Conservation (phyloP, 768 basidiomycete genomes). For the Coprinellus micaceus region DNA sequence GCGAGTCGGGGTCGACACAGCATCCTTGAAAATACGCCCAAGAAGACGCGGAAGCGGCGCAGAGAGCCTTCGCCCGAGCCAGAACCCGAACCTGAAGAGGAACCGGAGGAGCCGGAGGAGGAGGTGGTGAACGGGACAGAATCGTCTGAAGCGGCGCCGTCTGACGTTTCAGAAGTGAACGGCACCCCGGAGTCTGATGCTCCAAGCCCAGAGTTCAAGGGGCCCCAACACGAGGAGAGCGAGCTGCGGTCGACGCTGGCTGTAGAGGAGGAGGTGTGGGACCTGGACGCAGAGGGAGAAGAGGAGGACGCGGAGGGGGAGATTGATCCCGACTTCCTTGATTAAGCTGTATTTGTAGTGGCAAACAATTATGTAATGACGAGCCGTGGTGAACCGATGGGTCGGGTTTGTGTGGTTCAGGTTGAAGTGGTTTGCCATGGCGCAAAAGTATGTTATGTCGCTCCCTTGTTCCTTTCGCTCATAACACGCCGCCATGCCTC, state of each 20-base stretch:
- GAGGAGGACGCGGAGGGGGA: conserved; percentile 31
- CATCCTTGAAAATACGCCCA: not conserved
- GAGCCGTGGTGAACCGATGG: conserved; percentile 3
- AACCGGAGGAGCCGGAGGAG: conserved; percentile 10
- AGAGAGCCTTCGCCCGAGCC: conserved; percentile 1
- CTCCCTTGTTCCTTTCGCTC: conserved; percentile 7
- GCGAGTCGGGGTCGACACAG: conserved; percentile 1
- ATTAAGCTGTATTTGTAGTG: conserved; percentile 1
- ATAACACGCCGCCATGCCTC: conserved; percentile 15
- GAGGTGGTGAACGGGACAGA: not conserved
- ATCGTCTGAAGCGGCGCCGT: conserved; percentile 2
- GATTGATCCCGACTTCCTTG: conserved; percentile 16
- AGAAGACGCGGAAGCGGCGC: conserved; percentile 6
- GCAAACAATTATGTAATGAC: conserved; percentile 12
- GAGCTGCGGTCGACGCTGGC: conserved; percentile 27
- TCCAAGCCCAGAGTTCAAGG: too few relatives aligned
- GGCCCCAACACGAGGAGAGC: conserved; percentile 27
- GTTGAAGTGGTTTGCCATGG: conserved; percentile 14
- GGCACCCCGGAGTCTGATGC: conserved; percentile 6
- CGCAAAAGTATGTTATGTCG: conserved; percentile 15
- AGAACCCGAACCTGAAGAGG: conserved; percentile 7
- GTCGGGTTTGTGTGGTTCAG: conserved; percentile 21
- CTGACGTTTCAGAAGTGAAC: conserved; percentile 6
- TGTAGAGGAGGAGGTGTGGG: conserved; percentile 30
- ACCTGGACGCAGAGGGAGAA: conserved; percentile 43